Evolutionary conservation across 371 early-diverging fungal genomes (phyloP), one percentile per base, ranked within the genome.

Genomic region (Syncephalastrum monosporum): DNA sequence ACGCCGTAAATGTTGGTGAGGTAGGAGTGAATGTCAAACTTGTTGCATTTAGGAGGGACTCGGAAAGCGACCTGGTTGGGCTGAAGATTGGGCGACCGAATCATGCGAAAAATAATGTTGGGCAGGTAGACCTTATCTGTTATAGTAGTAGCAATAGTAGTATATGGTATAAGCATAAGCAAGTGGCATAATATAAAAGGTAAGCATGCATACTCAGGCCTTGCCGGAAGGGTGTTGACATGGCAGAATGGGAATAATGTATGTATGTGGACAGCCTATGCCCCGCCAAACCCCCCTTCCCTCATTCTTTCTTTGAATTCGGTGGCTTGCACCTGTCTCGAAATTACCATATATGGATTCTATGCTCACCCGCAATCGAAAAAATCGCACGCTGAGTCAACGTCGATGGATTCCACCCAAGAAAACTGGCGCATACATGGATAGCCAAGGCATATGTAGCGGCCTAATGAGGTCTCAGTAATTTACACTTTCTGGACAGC

Each of bases 61-160:
- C 90, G 85, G 85, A 97, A 97, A 27, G 93, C 95, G 21, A 90
- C 93, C 70, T 94, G 94, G 71, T 96, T 93, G 15, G 88, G 84
- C 49, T 92, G 92, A 41, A 89, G 82, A 42, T 85, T 86, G 38
- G 86, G 84, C 64, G 91, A 82, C 43, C 94, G 90, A 7, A 95
- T 87, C 61, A 97, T 82, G 58, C 87, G 90, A 66, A 97, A 84
- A 13, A 92, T 70, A 53, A 95, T 76, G 73, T 93, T 93, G 46
- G 98, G 98, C 59, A 97, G 88, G 80, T 88, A 95, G 47, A 96
- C 76, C 77, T 91, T 90, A 53, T 78, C 79, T 78, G 59, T 21
- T 21, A 21, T 21, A 21, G 21, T 21, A 21, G 21, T 21, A 21
- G 21, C 50, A 16, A 25, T 21, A 45, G 16, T 27, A 49, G 16